phyloP scores from a whole-genome alignment of 805 yeast species.

The Candida sphagnicola region DNA sequence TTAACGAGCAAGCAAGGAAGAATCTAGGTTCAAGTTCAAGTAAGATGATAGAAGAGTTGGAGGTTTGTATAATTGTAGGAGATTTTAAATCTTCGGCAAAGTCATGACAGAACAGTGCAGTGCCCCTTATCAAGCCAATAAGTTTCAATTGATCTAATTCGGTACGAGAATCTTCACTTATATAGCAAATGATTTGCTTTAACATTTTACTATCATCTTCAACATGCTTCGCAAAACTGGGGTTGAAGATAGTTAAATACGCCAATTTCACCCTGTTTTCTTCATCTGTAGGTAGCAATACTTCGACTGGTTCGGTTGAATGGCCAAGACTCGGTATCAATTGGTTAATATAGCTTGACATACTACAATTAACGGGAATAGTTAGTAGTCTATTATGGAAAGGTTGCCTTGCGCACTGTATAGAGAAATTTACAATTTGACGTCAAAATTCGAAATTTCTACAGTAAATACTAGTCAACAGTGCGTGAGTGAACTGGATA shows the following conservation, averaged over 20 bases:
- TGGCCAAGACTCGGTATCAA: slow-evolving; percentile 23
- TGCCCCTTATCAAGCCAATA: slow-evolving; percentile 35
- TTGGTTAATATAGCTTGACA: slow-evolving; percentile 22
- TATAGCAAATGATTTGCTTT: slow-evolving; percentile 31
- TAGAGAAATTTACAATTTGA: too few species aligned
- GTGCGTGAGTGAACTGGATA: too few species aligned
- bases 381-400: neutral
- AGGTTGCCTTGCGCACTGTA: too few species aligned
- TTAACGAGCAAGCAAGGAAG: slow-evolving; percentile 24
- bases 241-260: slow-evolving; percentile 31
- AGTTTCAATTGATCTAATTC: slow-evolving; percentile 23
- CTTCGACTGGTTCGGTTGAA: slow-evolving; percentile 3
- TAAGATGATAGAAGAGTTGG: slow-evolving; percentile 22
- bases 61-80: slow-evolving; percentile 20
- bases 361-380: neutral
- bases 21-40: slow-evolving; percentile 21
- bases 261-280: slow-evolving; percentile 5
- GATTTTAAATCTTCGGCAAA: slow-evolving; percentile 13
- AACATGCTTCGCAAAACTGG: slow-evolving; percentile 19
- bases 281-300: slow-evolving; percentile 1
- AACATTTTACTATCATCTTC: slow-evolving; percentile 27
- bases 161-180: slow-evolving; percentile 12
- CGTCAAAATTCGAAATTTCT: too few species aligned
- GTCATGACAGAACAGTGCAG: slow-evolving; percentile 24
- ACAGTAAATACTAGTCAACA: too few species aligned